These are phyloP conservation scores for Quaeritorhiza haematococci DNA, from an alignment of 371 early-diverging fungal species.

Conservation along the genomic window DNA sequence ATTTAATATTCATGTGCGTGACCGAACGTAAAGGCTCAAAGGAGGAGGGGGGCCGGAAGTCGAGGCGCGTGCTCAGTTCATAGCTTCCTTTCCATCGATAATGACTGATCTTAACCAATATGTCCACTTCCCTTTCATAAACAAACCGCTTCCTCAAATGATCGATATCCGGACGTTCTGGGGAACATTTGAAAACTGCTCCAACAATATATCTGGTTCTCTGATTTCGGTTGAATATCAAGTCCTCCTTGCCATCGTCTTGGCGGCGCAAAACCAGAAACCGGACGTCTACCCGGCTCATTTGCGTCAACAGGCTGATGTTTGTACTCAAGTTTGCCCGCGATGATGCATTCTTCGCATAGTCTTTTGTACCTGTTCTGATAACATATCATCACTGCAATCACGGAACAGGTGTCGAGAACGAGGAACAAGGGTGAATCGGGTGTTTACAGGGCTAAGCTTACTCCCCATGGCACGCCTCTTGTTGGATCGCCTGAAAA, in stretches of 20 bases:
- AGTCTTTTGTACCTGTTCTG: not conserved
- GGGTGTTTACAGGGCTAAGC: constrained; percentile 65
- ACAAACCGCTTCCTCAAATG: too few relatives aligned
- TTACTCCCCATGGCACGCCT: constrained; percentile 54
- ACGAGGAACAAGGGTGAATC: constrained; percentile 63
- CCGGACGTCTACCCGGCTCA: constrained; percentile 77
- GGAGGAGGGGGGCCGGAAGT: too few relatives aligned
- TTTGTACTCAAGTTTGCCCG: constrained; percentile 28
- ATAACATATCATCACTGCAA: not conserved
- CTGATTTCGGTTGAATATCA: not conserved
- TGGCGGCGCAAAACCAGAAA: constrained; percentile 35
- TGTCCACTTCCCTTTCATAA: too few relatives aligned
- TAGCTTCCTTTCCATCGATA: too few relatives aligned
- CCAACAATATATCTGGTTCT: not conserved
- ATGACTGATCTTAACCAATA: too few relatives aligned
- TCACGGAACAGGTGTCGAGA: constrained; percentile 5
- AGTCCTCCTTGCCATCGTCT: not conserved
- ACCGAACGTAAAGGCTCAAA: too few relatives aligned
- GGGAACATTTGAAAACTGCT: not conserved
- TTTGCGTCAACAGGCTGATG: constrained; percentile 65
- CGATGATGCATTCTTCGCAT: not conserved
- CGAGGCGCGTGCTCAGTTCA: too few relatives aligned
- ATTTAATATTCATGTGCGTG: too few relatives aligned
- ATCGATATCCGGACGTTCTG: not conserved
- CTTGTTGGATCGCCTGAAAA: constrained; percentile 36